Evolutionary conservation across 768 basidiomycete genomes (phyloP), one percentile per base, ranked within the genome.

Genomic region (Pisolithus sp.): DNA sequence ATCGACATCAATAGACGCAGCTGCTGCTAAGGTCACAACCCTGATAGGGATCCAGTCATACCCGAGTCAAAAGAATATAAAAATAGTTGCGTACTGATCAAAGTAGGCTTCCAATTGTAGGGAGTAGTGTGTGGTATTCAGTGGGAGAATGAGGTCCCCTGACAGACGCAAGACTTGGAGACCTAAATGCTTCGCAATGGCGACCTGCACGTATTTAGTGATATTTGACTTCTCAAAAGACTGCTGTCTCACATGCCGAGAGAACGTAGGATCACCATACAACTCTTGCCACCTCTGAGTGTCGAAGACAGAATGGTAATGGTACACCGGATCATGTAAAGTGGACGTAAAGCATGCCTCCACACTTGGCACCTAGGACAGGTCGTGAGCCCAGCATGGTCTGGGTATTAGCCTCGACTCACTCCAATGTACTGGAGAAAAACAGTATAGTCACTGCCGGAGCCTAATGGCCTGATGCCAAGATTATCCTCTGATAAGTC

Each of bases 71-170:
- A n/a, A 21, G 28, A 20, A 26, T 12, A 23, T 7, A 18, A 42
- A 15, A n/a, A 8, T 28, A 42, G 9, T n/a, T 31, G 57, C 75
- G 38, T 52, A 82, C 82, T 73, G 71, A 46, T 75, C 61, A 3
- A 83, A 70, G 61, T 86, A 85, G 18, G 57, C 60, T 44, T 66
- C 71, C 21, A 86, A 71, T 53, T 83, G 78, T 34, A 72, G 62
- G 0, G 82, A 66, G 57, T 86, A 85, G 62, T 85, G 80, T 0
- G 83, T 86, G 7, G 83, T 84, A 62, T 86, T 86, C 55, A 86
- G 64, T 1, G 85, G 85, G 20, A 86, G 69, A 18, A 85, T 62
- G 42, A 83, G 63, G 20, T 76, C 69, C 50, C 79, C 76, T 4
- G 79, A 70, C 4, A 85, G 51, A 37, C 82, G 73, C n/a, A 86